Percentiles rank a stretch among this genome's conserved stretches.
Evolutionary conservation across 345 rosid genomes (phyloP).

Genomic region (Laguncularia racemosa): DNA sequence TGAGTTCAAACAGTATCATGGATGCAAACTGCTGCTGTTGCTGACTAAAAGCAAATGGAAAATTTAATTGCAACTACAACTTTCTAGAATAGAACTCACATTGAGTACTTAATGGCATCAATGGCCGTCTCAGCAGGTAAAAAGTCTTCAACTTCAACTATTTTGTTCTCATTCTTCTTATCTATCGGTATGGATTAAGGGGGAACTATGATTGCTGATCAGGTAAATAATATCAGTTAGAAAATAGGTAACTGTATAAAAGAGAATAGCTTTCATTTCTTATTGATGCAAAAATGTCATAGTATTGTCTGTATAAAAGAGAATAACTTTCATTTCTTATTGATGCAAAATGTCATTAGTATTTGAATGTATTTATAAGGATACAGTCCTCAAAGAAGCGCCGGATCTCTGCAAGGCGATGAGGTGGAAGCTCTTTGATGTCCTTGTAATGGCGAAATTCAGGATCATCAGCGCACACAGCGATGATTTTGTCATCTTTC

Average conservation of each 20-base stretch:
- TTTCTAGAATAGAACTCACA: conserved; percentile 40
- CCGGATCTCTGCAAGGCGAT: conserved; percentile 95
- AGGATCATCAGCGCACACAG: conserved; percentile 98
- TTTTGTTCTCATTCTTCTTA: conserved; percentile 98
- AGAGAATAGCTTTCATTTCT: not conserved
- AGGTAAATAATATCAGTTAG: not conserved
- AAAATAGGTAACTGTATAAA: too few relatives aligned
- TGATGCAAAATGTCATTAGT: conserved; percentile 4
- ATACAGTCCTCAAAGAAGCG: conserved; percentile 99
- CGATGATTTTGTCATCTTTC: conserved; percentile 95
- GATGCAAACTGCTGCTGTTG: too few relatives aligned
- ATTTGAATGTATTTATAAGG: conserved; percentile 19
- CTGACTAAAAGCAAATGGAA: not conserved
- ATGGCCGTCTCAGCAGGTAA: conserved; percentile 67
- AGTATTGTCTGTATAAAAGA: conserved; percentile 3
- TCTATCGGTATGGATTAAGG: conserved; percentile 48
- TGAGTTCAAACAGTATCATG: not conserved
- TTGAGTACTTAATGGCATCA: conserved; percentile 76
- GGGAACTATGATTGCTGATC: not conserved
- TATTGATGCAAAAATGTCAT: conserved; percentile 1
- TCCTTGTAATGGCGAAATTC: conserved; percentile 92
- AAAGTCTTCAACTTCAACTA: conserved; percentile 85
- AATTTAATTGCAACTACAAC: not conserved
- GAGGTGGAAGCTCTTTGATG: conserved; percentile 95
- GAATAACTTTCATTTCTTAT: not conserved